Conservation (phyloP, 345 rosid genomes). For the Moricandia arvensis region DNA sequence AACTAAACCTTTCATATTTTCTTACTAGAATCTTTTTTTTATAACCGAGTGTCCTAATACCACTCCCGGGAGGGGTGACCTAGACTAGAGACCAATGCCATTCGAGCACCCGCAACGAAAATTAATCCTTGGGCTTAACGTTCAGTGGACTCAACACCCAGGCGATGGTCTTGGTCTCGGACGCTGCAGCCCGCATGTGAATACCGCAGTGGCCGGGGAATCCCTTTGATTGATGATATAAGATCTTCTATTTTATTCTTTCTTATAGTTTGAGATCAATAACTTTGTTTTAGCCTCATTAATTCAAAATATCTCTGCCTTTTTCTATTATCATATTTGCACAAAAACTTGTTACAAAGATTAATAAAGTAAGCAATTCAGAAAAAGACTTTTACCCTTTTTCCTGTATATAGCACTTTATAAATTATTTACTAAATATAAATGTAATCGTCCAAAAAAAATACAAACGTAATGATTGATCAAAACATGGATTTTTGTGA, state of each 20-base stretch:
- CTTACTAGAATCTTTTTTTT: no score
- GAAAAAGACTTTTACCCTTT: neutral
- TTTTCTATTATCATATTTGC: neutral
- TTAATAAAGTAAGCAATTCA: constrained; percentile 17
- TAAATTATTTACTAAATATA: neutral
- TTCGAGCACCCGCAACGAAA: no score
- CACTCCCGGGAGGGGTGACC: no score
- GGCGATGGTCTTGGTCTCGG: no score
- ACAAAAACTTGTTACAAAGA: neutral
- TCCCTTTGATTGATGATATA: constrained; percentile 14
- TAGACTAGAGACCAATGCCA: no score
- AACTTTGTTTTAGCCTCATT: neutral
- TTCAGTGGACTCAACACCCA: no score
- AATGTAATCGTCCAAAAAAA: neutral
- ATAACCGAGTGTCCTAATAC: no score
- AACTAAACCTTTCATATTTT: neutral
- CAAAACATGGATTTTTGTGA: constrained; percentile 30
- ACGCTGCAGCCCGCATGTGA: no score
- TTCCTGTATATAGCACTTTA: constrained; percentile 8
- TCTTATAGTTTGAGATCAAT: constrained; percentile 8
- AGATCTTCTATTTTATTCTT: constrained; percentile 15
- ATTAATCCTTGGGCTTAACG: no score
- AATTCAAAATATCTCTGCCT: neutral
- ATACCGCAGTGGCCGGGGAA: no score
- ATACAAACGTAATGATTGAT: constrained; percentile 14